These are phyloP conservation scores for Cryptococcus maquisensis DNA, from an alignment of 1,284 basidiomycete genomes.

Conservation along the genomic window DNA sequence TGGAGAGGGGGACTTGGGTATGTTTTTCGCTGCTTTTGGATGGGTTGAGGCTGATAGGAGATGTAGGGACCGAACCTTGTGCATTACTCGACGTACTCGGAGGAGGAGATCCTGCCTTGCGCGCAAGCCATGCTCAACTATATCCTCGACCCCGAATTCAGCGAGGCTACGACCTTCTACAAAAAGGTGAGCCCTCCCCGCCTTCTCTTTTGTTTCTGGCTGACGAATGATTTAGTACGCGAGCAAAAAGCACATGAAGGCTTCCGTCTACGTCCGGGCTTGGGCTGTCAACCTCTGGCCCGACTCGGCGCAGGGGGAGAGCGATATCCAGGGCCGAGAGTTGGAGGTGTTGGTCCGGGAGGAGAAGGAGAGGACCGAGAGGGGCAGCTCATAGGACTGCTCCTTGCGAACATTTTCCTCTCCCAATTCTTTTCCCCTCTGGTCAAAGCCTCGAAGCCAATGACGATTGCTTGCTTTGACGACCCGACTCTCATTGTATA, in stretches of 20 bases:
- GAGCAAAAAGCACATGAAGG: slow-evolving; percentile 79
- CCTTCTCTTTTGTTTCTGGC: background rate
- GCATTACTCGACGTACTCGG: slow-evolving; percentile 86
- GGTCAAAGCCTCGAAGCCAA: background rate
- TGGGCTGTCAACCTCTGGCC: slow-evolving; percentile 50
- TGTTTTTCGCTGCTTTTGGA: slow-evolving; percentile 30
- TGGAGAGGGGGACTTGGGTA: slow-evolving; percentile 84
- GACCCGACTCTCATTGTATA: too few species aligned
- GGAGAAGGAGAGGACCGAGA: too few species aligned
- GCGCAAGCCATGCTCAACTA: slow-evolving; percentile 94
- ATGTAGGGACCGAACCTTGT: slow-evolving; percentile 74
- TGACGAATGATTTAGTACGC: slow-evolving; percentile 55
- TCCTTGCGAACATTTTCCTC: background rate
- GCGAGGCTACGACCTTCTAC: slow-evolving; percentile 66
- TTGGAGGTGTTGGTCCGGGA: background rate
- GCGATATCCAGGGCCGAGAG: slow-evolving; percentile 22
- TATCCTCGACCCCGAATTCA: slow-evolving; percentile 61
- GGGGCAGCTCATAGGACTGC: too few species aligned
- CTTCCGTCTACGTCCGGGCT: slow-evolving; percentile 53
- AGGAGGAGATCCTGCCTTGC: slow-evolving; percentile 75
- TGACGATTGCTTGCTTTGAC: background rate
- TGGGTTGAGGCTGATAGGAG: background rate
- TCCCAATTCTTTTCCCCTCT: background rate
- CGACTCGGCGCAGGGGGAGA: slow-evolving; percentile 17
- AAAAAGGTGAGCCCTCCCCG: slow-evolving; percentile 42